These are phyloP conservation scores for Neofusicoccum parvum DNA, from an alignment of 2,329 filamentous ascomycete genomes.

Conservation along the genomic window DNA sequence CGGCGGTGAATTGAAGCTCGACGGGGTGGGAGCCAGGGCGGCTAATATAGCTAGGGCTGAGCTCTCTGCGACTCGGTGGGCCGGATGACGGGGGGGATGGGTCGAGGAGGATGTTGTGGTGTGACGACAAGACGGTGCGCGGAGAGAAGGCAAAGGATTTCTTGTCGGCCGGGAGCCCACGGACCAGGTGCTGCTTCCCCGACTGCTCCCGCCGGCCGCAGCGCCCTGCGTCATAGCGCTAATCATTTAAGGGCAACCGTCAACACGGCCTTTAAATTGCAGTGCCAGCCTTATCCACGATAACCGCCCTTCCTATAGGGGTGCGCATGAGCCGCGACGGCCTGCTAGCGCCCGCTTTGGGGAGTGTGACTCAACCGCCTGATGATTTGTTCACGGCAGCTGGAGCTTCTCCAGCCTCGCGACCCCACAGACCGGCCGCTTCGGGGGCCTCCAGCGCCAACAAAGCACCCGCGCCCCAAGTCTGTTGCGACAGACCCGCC, in stretches of 20 bases:
- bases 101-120: slow-evolving; percentile 7
- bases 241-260: slow-evolving; percentile 14
- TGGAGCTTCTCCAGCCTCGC: background rate
- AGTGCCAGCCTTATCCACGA: slow-evolving; percentile 3
- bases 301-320: background rate
- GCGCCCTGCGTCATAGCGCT: slow-evolving; percentile 12
- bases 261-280: slow-evolving; percentile 6
- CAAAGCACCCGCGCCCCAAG: background rate
- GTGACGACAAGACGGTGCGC: slow-evolving; percentile 17
- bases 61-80: background rate
- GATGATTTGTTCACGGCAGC: slow-evolving; percentile 5
- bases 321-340: background rate
- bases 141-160: slow-evolving; percentile 19
- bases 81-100: slow-evolving; percentile 10
- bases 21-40: background rate
- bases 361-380: background rate
- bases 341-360: background rate
- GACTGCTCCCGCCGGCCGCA: slow-evolving; percentile 4
- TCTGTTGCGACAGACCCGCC: slow-evolving; percentile 6
- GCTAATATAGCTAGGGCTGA: slow-evolving; percentile 13
- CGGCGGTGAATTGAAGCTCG: background rate
- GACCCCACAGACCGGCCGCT: background rate
- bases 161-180: slow-evolving; percentile 9
- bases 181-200: slow-evolving; percentile 5
- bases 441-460: slow-evolving; percentile 7